Percentiles rank a stretch among this genome's conserved stretches.
phyloP scores from a whole-genome alignment of 139 green algal genomes.

The Pseudopediastrum boryanum region DNA sequence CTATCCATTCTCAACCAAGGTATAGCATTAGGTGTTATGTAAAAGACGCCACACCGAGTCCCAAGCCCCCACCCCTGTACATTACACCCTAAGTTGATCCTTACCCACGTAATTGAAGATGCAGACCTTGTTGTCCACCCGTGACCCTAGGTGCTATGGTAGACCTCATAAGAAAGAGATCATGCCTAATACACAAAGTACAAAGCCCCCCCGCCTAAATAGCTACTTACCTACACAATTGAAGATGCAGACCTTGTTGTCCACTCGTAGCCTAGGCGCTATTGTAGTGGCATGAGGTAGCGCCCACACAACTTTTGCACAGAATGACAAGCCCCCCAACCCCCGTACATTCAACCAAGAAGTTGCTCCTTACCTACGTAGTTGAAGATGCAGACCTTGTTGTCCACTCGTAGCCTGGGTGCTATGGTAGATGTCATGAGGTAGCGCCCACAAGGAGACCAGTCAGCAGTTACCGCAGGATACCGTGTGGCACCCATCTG shows the following conservation, averaged over 20 bases:
- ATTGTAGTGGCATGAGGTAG: slow-evolving; percentile 79
- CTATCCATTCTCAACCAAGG: slow-evolving; percentile 95
- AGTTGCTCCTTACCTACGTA: slow-evolving; percentile 88
- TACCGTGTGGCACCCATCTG: slow-evolving; percentile 65
- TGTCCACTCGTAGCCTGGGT: slow-evolving; percentile 95
- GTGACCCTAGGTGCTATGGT: slow-evolving; percentile 84
- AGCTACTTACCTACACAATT: slow-evolving; percentile 87
- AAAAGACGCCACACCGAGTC: no score
- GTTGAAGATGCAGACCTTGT: slow-evolving; percentile 80
- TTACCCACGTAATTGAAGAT: slow-evolving; percentile 80
- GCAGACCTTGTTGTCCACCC: slow-evolving; percentile 89
- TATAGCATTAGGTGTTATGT: slow-evolving; percentile 77
- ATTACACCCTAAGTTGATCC: no score
- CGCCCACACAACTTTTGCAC: slow-evolving; percentile 85
- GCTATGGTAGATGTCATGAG: slow-evolving; percentile 86
- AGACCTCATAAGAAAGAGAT: slow-evolving; percentile 76
- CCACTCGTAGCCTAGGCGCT: slow-evolving; percentile 88
- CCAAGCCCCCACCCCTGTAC: no score
- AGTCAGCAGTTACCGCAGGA: slow-evolving; percentile 69
- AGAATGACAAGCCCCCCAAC: no score
- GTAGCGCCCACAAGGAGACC: slow-evolving; percentile 86
- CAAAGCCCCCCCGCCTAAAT: no score
- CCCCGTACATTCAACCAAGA: no score
- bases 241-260: slow-evolving; percentile 84
- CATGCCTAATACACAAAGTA: no score